Evolutionary conservation across 192 early-diverging fungal species (phyloP), one percentile per base, ranked within the genome.

Genomic region (Coemansia sp.): DNA sequence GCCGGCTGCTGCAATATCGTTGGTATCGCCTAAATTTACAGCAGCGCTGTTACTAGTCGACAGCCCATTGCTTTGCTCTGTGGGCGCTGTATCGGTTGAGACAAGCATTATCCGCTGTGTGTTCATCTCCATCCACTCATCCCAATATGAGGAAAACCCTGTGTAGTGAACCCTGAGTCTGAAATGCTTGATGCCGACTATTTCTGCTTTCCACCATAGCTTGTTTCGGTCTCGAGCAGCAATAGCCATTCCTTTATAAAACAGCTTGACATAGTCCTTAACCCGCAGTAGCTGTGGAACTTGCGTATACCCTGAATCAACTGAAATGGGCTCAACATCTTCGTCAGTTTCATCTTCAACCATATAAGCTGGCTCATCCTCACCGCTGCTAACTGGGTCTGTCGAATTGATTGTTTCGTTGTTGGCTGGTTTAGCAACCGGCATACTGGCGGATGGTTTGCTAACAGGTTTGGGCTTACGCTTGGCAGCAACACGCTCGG

Each of bases 41-140:
- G 33, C 6, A 16, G 18, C 5, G 5, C 31, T 36, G 13, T 7
- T 37, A 6, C 3, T n/a, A 3, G 33, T 19, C 0, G 20, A 20
- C 18, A 52, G 9, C 15, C 33, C 31, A 33, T 8, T 2, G 1
- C 19, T 12, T 19, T 52, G 46, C 54, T 36, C 40, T 3, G 14
- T 23, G 37, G 45, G 7, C 1, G 12, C 52, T 38, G 43, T 26
- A 4, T 35, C 50, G 2, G 2, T 18, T 16, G 60, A 54, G 28
- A 56, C 67, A 14, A 73, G 26, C 77, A 79, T 73, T 6, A 79
- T 52, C 13, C 85, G 77, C 52, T 86, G 80, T 18, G 83, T 84
- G 51, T 83, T 86, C 65, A 86, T 86, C 54, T 86, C 85, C 50
- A 86, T 72, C 85, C 85, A 86, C 58, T 86, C 85, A 49, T 86